Evolutionary conservation across 805 yeast genomes (phyloP).

Genomic region (Zygosaccharomyces rouxii): DNA sequence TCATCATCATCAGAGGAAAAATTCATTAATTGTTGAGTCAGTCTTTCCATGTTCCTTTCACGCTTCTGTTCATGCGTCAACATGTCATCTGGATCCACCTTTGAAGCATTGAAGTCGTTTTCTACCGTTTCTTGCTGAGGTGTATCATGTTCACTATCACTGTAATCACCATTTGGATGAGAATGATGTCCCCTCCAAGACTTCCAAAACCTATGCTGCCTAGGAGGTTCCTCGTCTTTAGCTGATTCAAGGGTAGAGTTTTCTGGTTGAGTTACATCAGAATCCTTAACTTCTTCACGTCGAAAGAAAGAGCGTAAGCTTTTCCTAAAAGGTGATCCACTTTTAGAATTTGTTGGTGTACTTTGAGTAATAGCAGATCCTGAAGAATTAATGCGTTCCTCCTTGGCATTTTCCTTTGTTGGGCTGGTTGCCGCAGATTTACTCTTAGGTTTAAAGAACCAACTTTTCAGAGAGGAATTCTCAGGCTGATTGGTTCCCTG

Average conservation of each 20-base stretch:
- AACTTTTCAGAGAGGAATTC: conserved; percentile 13
- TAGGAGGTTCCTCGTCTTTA: conserved; percentile 4
- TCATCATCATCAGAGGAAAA: conserved; percentile 7
- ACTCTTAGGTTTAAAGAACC: conserved; percentile 12
- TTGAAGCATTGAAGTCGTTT: neutral
- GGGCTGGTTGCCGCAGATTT: conserved; percentile 5
- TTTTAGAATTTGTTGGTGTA: conserved; percentile 13
- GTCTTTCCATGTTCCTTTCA: conserved; percentile 12
- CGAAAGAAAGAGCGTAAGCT: conserved; percentile 18
- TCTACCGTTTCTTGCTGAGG: neutral
- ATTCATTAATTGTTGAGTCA: conserved; percentile 12
- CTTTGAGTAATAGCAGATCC: conserved; percentile 13
- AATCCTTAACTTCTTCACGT: conserved; percentile 11
- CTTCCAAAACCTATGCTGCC: conserved; percentile 18
- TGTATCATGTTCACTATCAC: neutral
- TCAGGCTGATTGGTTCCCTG: conserved; percentile 8
- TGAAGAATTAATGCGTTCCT: neutral
- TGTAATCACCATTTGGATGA: conserved; percentile 7
- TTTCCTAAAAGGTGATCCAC: conserved; percentile 14
- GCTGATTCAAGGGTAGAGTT: neutral
- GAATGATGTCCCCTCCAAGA: conserved; percentile 15
- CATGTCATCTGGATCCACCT: conserved; percentile 4
- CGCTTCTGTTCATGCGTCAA: conserved; percentile 15
- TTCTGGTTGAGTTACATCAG: neutral
- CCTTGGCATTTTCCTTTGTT: neutral